These are phyloP conservation scores for Botryotinia convoluta DNA, from an alignment of 2,329 filamentous ascomycete genomes.

Conservation along the genomic window DNA sequence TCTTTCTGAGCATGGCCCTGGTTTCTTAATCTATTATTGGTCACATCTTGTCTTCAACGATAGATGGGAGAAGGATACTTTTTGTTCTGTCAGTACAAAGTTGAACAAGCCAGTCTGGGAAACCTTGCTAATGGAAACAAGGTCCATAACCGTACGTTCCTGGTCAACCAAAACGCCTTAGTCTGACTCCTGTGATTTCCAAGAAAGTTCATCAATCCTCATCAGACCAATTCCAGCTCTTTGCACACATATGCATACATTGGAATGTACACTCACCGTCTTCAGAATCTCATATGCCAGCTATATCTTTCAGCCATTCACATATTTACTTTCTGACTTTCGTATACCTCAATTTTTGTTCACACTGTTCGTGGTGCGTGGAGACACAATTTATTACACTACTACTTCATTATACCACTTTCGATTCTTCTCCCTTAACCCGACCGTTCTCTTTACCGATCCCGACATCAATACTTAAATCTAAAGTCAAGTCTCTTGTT, in stretches of 20 bases:
- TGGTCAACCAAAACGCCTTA: neutral
- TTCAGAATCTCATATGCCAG: neutral
- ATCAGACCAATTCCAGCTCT: neutral
- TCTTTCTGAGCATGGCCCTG: neutral
- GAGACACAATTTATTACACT: neutral
- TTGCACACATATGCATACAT: neutral
- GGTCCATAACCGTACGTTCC: neutral
- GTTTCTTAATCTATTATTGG: no score
- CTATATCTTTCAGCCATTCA: neutral
- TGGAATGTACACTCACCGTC: neutral
- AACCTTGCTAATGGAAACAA: neutral
- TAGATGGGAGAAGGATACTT: neutral
- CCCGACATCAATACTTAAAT: conserved; percentile 9
- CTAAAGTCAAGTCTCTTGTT: conserved; percentile 20
- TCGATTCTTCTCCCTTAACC: neutral
- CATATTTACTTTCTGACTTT: neutral
- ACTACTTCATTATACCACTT: neutral
- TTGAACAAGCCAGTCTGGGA: neutral
- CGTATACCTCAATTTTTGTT: neutral
- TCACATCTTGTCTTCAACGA: neutral
- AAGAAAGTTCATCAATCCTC: neutral
- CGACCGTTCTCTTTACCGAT: neutral
- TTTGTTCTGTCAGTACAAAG: neutral
- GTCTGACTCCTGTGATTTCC: neutral
- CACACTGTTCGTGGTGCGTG: neutral